Base-by-base conservation (phyloP, 140 eudicot genomes). In the Anethum foeniculum region DNA sequence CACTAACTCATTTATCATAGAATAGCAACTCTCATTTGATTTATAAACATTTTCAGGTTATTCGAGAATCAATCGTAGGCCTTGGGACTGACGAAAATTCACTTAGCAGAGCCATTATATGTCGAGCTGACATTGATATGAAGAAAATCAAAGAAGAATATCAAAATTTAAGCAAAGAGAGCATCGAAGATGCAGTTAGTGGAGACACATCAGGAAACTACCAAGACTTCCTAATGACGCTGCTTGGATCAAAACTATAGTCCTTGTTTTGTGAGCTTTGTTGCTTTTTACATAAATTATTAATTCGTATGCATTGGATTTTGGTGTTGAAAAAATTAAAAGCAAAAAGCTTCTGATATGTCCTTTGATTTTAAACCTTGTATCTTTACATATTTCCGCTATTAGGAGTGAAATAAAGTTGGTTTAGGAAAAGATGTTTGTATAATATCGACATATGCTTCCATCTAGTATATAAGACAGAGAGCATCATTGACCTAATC, bases 61-160 rank as follows among this genome's bases (percentile, higher is more conserved):
- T 91, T 43, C 82, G 79, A 83, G 77, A 80, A 64, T 80, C 93
- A 13, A 80, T 86, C 32, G 44, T 39, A 21, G 96, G 94, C n/a
- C 77, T 89, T 80, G 94, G 97, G 41, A 88, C 97, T 0, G 97
- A 91, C 82, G 97, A 91, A 84, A 89, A 84, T 82, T 85, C 92
- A n/a, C 82, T 90, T 77, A 86, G 90, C 18, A 85, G 92, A 82
- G 95, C 77, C 14, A 85, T 90, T 67, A 85, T 88, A 32, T 46
- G 84, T 80, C 86, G 96, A 81, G 92, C 96, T 75, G 96, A 90
- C 82, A 85, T 88, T 16, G 96, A 90, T 73, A 80, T 88, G 87
- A 77, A 79, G 86, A 87, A 87, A 67, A 46, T 91, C 39, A 87
- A 82, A 65, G 91, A 27, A 15, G 87, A 81, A 56, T 89, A 88